Conservation (phyloP, 176 grass and related monocot genomes). For the Dendrocalamus sinicus region DNA sequence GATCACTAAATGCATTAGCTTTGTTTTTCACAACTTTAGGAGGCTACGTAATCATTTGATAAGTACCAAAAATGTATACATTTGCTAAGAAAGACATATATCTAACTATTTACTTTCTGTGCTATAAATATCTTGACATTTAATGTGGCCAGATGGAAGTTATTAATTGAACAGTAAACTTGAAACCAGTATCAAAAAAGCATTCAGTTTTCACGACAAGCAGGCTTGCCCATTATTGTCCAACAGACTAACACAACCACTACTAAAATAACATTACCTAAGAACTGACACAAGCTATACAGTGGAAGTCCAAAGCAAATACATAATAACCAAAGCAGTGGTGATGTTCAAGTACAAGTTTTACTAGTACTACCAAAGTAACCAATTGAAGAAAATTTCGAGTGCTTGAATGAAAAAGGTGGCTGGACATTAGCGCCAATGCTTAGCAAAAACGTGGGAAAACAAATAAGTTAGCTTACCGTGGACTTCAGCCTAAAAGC, state of each 20-base stretch:
- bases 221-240: neutral
- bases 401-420: neutral
- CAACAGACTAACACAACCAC: neutral
- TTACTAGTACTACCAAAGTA: neutral
- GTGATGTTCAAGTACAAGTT: neutral
- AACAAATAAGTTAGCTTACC: conserved; percentile 41
- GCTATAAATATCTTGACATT: conserved; percentile 2
- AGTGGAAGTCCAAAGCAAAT: neutral
- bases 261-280: neutral
- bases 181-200: neutral
- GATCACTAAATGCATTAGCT: conserved; percentile 13
- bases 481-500: conserved; percentile 75
- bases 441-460: neutral
- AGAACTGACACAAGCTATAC: conserved; percentile 13
- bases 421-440: neutral
- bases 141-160: conserved; percentile 3
- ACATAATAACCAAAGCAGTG: neutral
- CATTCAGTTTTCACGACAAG: neutral
- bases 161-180: conserved; percentile 24
- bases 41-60: neutral
- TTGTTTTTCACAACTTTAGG: conserved; percentile 23
- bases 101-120: neutral
- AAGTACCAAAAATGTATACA: conserved; percentile 4
- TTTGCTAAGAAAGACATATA: conserved; percentile 8
- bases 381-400: neutral